phyloP scores from a whole-genome alignment of 208 protist genomes.

The Vickermania spadyakhi region DNA sequence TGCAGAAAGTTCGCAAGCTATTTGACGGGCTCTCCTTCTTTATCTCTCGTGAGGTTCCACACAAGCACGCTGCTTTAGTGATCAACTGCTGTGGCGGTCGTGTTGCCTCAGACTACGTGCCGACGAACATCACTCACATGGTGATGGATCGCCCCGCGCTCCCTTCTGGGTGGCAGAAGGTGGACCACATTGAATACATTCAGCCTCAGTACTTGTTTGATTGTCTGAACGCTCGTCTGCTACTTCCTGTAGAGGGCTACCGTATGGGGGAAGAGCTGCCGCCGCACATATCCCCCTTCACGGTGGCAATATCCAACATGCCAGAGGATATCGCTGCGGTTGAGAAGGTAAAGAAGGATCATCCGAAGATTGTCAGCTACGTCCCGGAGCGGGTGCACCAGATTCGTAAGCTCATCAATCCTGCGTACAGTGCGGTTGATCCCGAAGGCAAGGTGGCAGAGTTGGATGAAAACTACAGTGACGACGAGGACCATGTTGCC shows the following conservation, averaged over 20 bases:
- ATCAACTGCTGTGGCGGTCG: slow-evolving; percentile 83
- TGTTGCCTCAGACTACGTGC: slow-evolving; percentile 58
- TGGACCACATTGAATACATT: slow-evolving; percentile 83
- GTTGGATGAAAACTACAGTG: slow-evolving; percentile 45
- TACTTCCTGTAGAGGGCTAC: slow-evolving; percentile 82
- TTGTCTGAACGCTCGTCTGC: slow-evolving; percentile 89
- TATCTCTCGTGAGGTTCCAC: slow-evolving; percentile 86
- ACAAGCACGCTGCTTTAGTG: slow-evolving; percentile 84
- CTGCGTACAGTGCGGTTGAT: slow-evolving; percentile 56
- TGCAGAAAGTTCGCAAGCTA: slow-evolving; percentile 40
- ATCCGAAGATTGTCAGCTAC: slow-evolving; percentile 73
- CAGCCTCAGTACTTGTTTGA: slow-evolving; percentile 97
- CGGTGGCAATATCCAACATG: slow-evolving; percentile 77
- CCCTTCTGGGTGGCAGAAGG: slow-evolving; percentile 33
- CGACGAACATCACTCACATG: slow-evolving; percentile 76
- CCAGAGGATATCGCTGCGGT: slow-evolving; percentile 71
- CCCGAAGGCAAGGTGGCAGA: slow-evolving; percentile 65
- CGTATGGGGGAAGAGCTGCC: slow-evolving; percentile 84
- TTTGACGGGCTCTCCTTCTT: slow-evolving; percentile 81
- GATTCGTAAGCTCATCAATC: slow-evolving; percentile 72
- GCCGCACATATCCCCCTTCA: slow-evolving; percentile 90
- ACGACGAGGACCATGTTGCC: slow-evolving; percentile 56
- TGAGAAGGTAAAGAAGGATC: slow-evolving; percentile 66
- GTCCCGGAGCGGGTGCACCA: slow-evolving; percentile 82
- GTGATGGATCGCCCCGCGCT: slow-evolving; percentile 78